phyloP scores from a whole-genome alignment of 1,284 basidiomycete species.

The Rhodotorula sp. region DNA sequence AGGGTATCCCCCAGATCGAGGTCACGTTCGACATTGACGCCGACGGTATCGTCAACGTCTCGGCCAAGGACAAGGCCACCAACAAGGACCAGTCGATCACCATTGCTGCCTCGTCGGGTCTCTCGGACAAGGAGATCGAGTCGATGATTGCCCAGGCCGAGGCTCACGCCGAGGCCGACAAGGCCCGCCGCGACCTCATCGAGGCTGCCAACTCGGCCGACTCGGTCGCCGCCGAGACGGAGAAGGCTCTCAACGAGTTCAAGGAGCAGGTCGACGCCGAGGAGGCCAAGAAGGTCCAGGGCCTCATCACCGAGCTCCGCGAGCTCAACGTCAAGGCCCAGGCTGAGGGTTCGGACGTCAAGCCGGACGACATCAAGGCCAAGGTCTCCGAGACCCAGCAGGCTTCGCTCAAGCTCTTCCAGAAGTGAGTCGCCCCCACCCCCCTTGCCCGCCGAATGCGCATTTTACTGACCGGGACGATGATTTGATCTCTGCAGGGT shows the following conservation, averaged over 20 bases:
- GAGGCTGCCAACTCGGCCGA: conserved; percentile 98
- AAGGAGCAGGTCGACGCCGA: conserved; percentile 89
- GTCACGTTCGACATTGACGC: conserved; percentile 99
- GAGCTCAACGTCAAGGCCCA: conserved; percentile 92
- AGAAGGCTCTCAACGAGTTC: conserved; percentile 97
- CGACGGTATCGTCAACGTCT: conserved; percentile 84
- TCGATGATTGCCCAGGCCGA: conserved; percentile 95
- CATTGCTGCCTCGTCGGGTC: conserved; percentile 93
- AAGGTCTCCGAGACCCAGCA: conserved; percentile 96
- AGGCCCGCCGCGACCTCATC: conserved; percentile 71
- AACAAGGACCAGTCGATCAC: conserved; percentile 91
- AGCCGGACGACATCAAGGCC: conserved; percentile 80
- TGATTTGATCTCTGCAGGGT: conserved; percentile 52
- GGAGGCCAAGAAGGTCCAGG: conserved; percentile 90
- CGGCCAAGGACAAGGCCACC: conserved; percentile 95
- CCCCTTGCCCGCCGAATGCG: conserved; percentile 26
- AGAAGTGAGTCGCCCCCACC: conserved; percentile 60
- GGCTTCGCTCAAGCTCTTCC: conserved; percentile 94
- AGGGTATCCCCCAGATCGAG: conserved; percentile 97
- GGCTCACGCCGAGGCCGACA: conserved; percentile 81
- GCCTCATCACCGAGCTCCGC: conserved; percentile 80
- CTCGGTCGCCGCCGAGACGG: conserved; percentile 89
- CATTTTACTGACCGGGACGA: neutral
- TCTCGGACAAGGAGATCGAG: conserved; percentile 95
- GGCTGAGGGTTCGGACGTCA: conserved; percentile 74